A percentile compares a stretch with the other conserved stretches of the same genome.
Conservation (phyloP, 371 early-diverging fungal genomes). For the Lichtheimia ornata region DNA sequence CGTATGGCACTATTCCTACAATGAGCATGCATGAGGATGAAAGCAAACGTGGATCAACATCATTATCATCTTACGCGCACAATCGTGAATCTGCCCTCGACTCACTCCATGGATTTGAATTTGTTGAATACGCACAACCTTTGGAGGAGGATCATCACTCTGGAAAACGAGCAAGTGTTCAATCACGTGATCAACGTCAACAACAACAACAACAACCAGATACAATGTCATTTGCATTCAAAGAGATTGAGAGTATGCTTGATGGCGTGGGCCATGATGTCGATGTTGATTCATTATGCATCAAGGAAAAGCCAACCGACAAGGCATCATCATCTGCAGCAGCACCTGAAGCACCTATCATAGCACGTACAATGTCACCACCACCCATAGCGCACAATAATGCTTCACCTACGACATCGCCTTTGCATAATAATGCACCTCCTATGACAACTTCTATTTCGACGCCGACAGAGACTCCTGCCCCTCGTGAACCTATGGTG, state of each 20-base stretch:
- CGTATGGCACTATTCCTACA: background rate
- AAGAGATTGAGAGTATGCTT: constrained; percentile 21
- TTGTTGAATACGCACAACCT: too few species aligned
- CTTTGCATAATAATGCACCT: background rate
- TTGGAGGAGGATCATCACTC: background rate
- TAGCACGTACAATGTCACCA: background rate
- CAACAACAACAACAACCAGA: constrained; percentile 1
- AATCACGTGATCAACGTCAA: background rate
- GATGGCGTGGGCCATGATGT: constrained; percentile 8
- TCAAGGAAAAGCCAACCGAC: background rate
- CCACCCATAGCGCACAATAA: background rate
- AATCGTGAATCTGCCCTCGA: background rate
- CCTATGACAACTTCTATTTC: background rate
- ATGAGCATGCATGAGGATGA: background rate
- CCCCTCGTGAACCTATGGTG: background rate
- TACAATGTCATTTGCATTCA: constrained; percentile 17
- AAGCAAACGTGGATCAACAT: background rate
- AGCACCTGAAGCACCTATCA: background rate
- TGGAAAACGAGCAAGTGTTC: background rate
- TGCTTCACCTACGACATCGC: constrained; percentile 1
- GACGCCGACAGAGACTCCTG: background rate
- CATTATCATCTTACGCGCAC: background rate
- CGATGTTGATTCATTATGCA: background rate
- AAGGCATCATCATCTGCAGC: background rate
- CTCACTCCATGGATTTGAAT: background rate